These are phyloP conservation scores for Colletotrichum magnum DNA, from an alignment of 2,329 filamentous ascomycete species.

Conservation along the genomic window DNA sequence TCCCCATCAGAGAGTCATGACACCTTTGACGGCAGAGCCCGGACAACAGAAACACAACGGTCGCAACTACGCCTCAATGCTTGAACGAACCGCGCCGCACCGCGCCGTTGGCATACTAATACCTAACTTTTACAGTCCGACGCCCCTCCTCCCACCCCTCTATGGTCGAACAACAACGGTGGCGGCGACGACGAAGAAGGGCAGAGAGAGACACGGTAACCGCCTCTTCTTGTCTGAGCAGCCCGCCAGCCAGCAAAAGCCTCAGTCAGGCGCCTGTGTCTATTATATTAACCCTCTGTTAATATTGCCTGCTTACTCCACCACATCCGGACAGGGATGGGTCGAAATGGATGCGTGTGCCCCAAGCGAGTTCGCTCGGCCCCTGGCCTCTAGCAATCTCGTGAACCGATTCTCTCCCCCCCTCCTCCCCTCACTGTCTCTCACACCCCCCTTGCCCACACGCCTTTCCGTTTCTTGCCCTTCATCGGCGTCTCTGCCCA, in stretches of 20 bases:
- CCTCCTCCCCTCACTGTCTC: conserved; percentile 41
- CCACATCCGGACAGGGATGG: conserved; percentile 40
- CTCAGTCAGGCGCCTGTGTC: conserved; percentile 41
- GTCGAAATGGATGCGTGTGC: conserved; percentile 31
- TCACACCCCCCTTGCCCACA: conserved; percentile 44
- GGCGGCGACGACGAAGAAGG: background rate
- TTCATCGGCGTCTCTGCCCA: conserved; percentile 58
- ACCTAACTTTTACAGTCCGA: conserved; percentile 25
- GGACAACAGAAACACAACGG: conserved; percentile 18
- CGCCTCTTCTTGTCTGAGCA: conserved; percentile 25
- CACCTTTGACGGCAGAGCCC: conserved; percentile 34
- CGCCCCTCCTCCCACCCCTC: conserved; percentile 25
- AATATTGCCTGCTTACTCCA: conserved; percentile 40
- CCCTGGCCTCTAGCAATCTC: conserved; percentile 60
- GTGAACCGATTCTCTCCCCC: conserved; percentile 59
- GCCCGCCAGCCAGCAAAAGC: conserved; percentile 35
- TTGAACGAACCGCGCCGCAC: conserved; percentile 22
- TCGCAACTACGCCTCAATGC: conserved; percentile 22
- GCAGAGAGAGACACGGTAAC: conserved; percentile 27
- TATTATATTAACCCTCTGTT: conserved; percentile 41
- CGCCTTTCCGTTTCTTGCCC: conserved; percentile 56
- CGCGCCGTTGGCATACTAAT: conserved; percentile 29
- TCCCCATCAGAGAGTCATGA: conserved; percentile 26
- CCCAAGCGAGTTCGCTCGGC: conserved; percentile 52
- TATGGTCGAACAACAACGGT: background rate